phyloP scores from a whole-genome alignment of 2,329 filamentous ascomycete species.

The Stagonosporopsis vannaccii region DNA sequence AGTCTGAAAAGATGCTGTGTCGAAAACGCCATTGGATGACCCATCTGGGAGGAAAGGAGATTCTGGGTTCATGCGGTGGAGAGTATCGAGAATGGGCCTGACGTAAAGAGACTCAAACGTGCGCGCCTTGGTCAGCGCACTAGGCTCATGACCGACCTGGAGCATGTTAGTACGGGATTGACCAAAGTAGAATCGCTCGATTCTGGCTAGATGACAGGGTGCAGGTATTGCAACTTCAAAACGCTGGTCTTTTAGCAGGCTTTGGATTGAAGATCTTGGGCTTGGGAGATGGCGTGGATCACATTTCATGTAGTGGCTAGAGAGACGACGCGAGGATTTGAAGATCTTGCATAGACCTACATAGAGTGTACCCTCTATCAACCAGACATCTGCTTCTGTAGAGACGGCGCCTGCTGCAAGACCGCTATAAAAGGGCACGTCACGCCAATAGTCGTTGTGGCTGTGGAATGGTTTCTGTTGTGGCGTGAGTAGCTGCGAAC shows the following conservation, averaged over 20 bases:
- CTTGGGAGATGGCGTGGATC: neutral
- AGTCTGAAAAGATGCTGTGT: constrained; percentile 64
- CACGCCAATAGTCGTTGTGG: constrained; percentile 68
- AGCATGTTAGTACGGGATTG: neutral
- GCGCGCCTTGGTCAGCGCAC: constrained; percentile 59
- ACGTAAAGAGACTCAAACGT: constrained; percentile 67
- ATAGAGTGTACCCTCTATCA: constrained; percentile 63
- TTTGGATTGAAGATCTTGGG: neutral
- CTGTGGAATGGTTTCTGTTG: constrained; percentile 60
- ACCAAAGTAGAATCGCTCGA: neutral
- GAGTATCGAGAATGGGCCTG: constrained; percentile 63
- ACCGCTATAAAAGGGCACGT: constrained; percentile 59
- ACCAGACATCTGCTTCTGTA: constrained; percentile 68
- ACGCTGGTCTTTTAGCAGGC: too few relatives aligned
- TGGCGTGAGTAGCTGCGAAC: constrained; percentile 1
- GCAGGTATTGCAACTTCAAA: neutral
- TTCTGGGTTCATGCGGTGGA: constrained; percentile 64
- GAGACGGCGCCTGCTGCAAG: constrained; percentile 64
- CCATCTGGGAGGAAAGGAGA: constrained; percentile 55
- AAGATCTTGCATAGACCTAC: constrained; percentile 46
- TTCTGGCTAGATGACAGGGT: neutral
- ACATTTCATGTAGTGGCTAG: neutral
- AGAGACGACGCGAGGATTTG: neutral
- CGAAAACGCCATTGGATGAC: constrained; percentile 68
- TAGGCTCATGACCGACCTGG: constrained; percentile 64